Evolutionary conservation across 2,329 filamentous ascomycete genomes (phyloP), one percentile per base, ranked within the genome.

Genomic region (Pezicula neosporulosa): DNA sequence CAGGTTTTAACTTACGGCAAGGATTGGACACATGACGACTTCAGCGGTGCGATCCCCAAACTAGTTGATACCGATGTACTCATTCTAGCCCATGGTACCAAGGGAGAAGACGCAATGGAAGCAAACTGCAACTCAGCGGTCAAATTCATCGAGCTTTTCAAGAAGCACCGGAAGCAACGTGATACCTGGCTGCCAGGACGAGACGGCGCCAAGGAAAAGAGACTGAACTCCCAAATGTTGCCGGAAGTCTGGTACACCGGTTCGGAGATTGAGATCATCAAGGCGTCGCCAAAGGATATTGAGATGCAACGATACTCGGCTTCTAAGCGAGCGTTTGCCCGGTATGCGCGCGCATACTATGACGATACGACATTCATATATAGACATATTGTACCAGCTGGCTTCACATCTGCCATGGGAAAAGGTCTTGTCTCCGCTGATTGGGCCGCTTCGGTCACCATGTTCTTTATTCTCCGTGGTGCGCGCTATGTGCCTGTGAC

Each of bases 391-490:
- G 52, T 54, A 2, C 49, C 49, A 9, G 49, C 52, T 13, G 46
- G 43, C 10, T 54, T 52, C 39, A 36, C 28, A 6, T 48, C 44
- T 3, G 16, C 15, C 4, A 52, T 52, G 45, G 49, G 51, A 15
- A 48, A 42, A 33, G 47, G 38, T 8, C 28, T 52, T 12, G 44
- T 48, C 3, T 48, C 46, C 9, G 48, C 54, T 0, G 47, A 48
- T 12, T 52, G 44, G 49, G 49, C 54, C 15, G 54, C 52, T 1
- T 19, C 18, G 16, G 47, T 50, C 8, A 42, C 51, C 6, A 50
- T 56, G 49, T 52, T 47, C 41, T 56, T 49, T 43, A 54, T 56
- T 21, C 45, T 49, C 35, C 45, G 54, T 16, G 54, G 54, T 30
- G 49, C 51, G 33, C 49, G 54, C 21, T 54, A 52, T 50, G 47